Evolutionary conservation across 2,329 filamentous ascomycete species (phyloP).

Genomic region (Colletotrichum euphorbiae): DNA sequence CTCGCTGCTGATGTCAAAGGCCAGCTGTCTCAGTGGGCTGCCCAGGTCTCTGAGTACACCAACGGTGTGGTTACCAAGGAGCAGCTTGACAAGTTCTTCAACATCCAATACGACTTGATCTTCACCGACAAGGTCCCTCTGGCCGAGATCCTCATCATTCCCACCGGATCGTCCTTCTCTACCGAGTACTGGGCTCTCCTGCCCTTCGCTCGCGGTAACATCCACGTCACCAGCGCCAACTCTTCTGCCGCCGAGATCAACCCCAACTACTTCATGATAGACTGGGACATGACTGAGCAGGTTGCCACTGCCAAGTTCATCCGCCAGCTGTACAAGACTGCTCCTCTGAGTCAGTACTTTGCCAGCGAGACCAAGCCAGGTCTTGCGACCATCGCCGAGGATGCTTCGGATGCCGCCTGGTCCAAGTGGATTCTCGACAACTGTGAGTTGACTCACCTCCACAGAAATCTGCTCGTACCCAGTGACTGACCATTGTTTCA

Average conservation of each 20-base stretch:
- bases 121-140: constrained; percentile 59
- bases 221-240: constrained; percentile 53
- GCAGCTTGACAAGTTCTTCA: constrained; percentile 53
- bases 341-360: constrained; percentile 43
- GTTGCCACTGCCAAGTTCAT: constrained; percentile 46
- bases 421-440: constrained; percentile 26
- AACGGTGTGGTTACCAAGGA: constrained; percentile 36
- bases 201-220: constrained; percentile 54
- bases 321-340: constrained; percentile 47
- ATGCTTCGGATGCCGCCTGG: constrained; percentile 45
- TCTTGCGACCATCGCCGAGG: constrained; percentile 43
- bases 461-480: too few relatives aligned
- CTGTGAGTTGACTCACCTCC: not conserved
- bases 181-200: constrained; percentile 53
- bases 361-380: constrained; percentile 42
- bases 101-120: constrained; percentile 60
- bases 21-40: constrained; percentile 19
- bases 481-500: not conserved
- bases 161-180: constrained; percentile 46
- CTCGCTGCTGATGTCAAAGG: constrained; percentile 19
- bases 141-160: constrained; percentile 58
- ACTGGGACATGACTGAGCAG: constrained; percentile 50
- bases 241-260: constrained; percentile 49
- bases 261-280: constrained; percentile 50
- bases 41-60: constrained; percentile 24